Base-by-base conservation (phyloP, 176 grass and related monocot species). In the Hordeum marinum region DNA sequence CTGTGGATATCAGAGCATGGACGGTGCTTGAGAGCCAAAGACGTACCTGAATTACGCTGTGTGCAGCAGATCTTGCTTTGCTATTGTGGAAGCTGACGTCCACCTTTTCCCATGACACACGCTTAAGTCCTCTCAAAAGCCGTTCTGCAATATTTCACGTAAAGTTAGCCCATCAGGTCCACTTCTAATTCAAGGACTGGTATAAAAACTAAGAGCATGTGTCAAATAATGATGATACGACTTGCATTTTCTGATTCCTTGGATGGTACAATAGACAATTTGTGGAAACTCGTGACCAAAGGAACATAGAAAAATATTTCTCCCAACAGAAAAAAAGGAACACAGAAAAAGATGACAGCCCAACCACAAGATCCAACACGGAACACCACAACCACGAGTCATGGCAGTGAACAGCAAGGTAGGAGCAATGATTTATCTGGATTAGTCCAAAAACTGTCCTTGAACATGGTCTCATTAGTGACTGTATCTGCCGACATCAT, bases 71-170 rank as follows among this genome's bases (percentile, higher is more conserved):
- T 92, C 90, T 92, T 85, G 87, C 81, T 85, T 84, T 92, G 88
- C 91, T 89, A 12, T 73, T 91, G 35, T 94, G 91, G 84, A 99
- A 99, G 85, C 96, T 96, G 29, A 99, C 96, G 80, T 99, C 96
- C 42, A 96, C 88, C 84, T 92, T 96, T 88, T 99, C 94, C 96
- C 96, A 99, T 29, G 96, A 96, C 77, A 99, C 85, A 27, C 86
- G 85, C 63, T 88, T 79, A 59, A 99, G 90, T 42, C 90, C 88
- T 86, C 85, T 94, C 70, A 99, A 81, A 86, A 99, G 94, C 46
- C 42, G 82, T 82, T 99, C 94, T 96, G 84, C 64, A 86, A 86
- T 82, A 89, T 89, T 59, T 68, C 34, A 85, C 29, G 26, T 81
- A 6, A 25, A 60, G 20, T 77, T 24, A 91, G 67, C 29, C 32